Evolutionary conservation across 495 filamentous ascomycete species (phyloP).

Genomic region (Polyplosphaeria fusca): DNA sequence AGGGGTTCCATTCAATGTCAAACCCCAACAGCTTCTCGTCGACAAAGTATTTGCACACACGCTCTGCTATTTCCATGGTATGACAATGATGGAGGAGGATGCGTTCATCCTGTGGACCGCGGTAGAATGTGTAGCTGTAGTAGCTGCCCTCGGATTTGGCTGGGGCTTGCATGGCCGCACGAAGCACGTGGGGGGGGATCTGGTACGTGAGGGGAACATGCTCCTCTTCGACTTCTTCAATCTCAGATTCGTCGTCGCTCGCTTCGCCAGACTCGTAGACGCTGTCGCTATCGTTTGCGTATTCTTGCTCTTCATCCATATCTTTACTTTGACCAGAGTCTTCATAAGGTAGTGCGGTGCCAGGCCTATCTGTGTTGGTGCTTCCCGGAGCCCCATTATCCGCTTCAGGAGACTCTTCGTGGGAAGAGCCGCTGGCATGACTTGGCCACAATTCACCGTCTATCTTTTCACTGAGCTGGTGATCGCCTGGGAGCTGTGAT

Average conservation of each 20-base stretch:
- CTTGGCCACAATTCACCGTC: no score
- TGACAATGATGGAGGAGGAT: constrained; percentile 39
- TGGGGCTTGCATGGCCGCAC: constrained; percentile 32
- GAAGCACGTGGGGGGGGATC: constrained; percentile 25
- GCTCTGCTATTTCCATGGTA: constrained; percentile 34
- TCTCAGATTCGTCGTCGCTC: constrained; percentile 3
- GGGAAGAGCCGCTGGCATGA: no score
- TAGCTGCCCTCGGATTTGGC: constrained; percentile 28
- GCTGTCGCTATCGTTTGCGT: neutral
- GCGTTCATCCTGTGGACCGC: constrained; percentile 29
- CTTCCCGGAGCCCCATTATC: no score
- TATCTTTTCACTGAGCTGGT: no score
- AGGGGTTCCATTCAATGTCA: constrained; percentile 43
- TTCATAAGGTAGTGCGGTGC: neutral
- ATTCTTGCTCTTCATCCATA: neutral
- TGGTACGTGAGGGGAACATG: constrained; percentile 29
- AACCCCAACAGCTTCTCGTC: constrained; percentile 40
- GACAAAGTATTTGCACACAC: constrained; percentile 35
- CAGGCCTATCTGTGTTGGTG: neutral
- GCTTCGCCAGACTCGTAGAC: neutral
- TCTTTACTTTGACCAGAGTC: neutral
- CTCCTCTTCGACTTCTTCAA: constrained; percentile 8
- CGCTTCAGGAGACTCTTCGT: no score
- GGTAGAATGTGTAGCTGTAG: constrained; percentile 38
- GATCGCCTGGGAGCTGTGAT: no score